These are phyloP conservation scores for Areca catechu DNA, from an alignment of 176 grass and related monocot species.

Conservation along the genomic window DNA sequence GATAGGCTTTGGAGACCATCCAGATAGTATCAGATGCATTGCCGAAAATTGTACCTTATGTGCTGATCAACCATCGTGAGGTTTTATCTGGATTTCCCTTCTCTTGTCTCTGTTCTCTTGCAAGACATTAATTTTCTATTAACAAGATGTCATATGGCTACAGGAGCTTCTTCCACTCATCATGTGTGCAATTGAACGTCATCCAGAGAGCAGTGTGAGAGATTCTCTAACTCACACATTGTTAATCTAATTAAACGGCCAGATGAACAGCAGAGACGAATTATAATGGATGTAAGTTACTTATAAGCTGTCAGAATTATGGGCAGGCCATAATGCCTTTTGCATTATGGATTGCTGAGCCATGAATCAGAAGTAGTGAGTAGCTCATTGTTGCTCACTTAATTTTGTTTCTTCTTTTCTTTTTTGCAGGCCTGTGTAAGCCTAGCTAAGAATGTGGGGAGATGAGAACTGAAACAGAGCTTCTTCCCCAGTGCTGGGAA, in stretches of 20 bases:
- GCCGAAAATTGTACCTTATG: constrained; percentile 96
- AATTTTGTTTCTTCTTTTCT: constrained; percentile 10
- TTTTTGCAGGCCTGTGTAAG: constrained; percentile 66
- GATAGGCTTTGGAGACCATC: constrained; percentile 81
- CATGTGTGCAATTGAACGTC: constrained; percentile 96
- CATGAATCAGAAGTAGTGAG: too few species aligned
- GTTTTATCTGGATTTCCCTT: constrained; percentile 46
- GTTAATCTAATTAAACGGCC: constrained; percentile 96
- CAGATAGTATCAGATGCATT: constrained; percentile 95
- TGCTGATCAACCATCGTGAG: constrained; percentile 99
- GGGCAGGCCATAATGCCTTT: too few species aligned
- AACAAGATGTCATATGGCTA: constrained; percentile 18
- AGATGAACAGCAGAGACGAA: constrained; percentile 75
- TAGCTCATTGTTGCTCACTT: not conserved
- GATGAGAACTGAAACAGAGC: constrained; percentile 97
- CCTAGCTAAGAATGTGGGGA: constrained; percentile 85
- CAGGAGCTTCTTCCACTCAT: constrained; percentile 99
- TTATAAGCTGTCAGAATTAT: not conserved
- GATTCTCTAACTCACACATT: constrained; percentile 94
- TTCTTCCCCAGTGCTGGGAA: constrained; percentile 98
- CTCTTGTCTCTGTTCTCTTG: constrained; percentile 25
- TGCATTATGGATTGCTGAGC: too few species aligned
- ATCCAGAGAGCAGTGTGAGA: constrained; percentile 67
- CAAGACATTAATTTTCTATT: constrained; percentile 5
- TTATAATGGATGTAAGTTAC: constrained; percentile 88